Conservation (phyloP, 2,329 filamentous ascomycete genomes). For the Aspergillus fischeri region DNA sequence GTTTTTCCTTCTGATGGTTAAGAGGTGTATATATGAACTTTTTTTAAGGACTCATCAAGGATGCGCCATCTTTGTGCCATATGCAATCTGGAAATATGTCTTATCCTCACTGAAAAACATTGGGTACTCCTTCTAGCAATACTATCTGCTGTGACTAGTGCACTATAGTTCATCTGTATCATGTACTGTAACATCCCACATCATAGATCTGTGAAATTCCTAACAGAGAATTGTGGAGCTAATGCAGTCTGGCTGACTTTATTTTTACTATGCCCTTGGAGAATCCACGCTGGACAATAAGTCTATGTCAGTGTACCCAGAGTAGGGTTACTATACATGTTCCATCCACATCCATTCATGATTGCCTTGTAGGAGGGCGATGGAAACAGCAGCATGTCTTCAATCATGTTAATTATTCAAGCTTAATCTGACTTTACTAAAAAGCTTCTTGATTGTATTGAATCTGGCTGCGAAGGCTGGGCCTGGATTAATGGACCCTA, state of each 20-base stretch:
- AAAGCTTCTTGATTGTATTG: constrained; percentile 12
- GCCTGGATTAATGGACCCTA: constrained; percentile 27
- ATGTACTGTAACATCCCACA: constrained; percentile 6
- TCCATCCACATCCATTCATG: constrained; percentile 26
- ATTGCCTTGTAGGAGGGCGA: constrained; percentile 22
- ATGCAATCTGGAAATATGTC: constrained; percentile 4
- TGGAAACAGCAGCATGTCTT: constrained; percentile 6
- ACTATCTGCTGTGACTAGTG: neutral
- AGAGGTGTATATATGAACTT: neutral
- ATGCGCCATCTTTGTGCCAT: neutral
- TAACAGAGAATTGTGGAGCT: neutral
- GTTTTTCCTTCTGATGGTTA: neutral
- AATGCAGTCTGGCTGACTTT: neutral
- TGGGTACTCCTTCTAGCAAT: neutral
- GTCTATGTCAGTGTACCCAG: constrained; percentile 16
- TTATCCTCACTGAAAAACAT: too few relatives aligned
- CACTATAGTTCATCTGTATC: neutral
- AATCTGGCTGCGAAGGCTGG: constrained; percentile 6
- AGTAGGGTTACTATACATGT: constrained; percentile 18
- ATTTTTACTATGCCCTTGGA: constrained; percentile 12
- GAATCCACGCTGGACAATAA: constrained; percentile 16
- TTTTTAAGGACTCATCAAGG: neutral
- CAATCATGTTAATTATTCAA: constrained; percentile 23
- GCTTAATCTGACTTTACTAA: constrained; percentile 15
- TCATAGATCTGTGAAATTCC: neutral